A percentile compares a stretch with the other conserved stretches of the same genome.
Evolutionary conservation across 306 rosid species (phyloP).

Genomic region (Medicago ruthenica): DNA sequence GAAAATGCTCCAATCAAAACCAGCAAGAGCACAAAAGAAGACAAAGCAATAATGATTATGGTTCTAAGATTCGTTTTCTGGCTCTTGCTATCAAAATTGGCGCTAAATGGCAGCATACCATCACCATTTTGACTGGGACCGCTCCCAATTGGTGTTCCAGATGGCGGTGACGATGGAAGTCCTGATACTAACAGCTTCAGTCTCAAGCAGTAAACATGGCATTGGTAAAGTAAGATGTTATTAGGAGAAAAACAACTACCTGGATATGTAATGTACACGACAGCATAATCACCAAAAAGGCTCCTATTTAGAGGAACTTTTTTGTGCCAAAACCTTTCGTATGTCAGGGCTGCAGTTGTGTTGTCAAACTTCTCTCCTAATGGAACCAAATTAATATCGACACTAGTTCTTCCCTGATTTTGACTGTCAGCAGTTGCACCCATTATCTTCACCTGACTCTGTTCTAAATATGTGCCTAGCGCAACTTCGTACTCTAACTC

Average conservation of each 20-base stretch:
- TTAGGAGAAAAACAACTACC: constrained; percentile 61
- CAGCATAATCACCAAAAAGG: constrained; percentile 83
- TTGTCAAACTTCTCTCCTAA: constrained; percentile 94
- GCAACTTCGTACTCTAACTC: constrained; percentile 95
- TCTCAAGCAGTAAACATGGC: constrained; percentile 45
- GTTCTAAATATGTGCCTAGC: constrained; percentile 85
- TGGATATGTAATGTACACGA: constrained; percentile 76
- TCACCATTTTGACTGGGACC: constrained; percentile 67
- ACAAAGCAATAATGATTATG: constrained; percentile 73
- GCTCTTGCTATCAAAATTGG: constrained; percentile 69
- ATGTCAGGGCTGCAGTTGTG: constrained; percentile 88
- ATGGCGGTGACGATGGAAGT: constrained; percentile 80
- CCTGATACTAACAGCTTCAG: constrained; percentile 67
- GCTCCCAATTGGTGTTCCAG: constrained; percentile 56
- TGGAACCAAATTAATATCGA: constrained; percentile 94
- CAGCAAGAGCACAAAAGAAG: constrained; percentile 87
- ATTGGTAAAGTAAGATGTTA: constrained; percentile 34
- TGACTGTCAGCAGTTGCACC: constrained; percentile 93
- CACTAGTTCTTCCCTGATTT: constrained; percentile 84
- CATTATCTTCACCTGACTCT: constrained; percentile 98
- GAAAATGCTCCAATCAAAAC: constrained; percentile 76
- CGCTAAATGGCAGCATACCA: constrained; percentile 77
- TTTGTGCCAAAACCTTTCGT: constrained; percentile 84
- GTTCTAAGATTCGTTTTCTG: constrained; percentile 82
- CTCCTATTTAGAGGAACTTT: constrained; percentile 85